Evolutionary conservation across 495 filamentous ascomycete species (phyloP).

Genomic region (Alectoria sarmentosa): DNA sequence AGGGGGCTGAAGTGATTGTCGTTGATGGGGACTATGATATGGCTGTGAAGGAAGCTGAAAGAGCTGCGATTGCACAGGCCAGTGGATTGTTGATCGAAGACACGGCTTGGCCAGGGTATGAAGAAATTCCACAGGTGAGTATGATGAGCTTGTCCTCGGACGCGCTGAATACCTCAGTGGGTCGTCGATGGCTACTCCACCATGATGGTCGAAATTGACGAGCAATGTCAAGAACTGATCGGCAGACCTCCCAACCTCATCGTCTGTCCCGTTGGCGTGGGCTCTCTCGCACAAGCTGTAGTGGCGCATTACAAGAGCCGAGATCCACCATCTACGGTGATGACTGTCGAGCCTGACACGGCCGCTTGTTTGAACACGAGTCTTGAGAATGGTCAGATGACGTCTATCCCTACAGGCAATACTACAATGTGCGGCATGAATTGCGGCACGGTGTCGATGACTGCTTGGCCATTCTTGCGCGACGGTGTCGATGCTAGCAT

Average conservation of each 20-base stretch:
- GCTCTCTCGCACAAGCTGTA: slow-evolving; percentile 57
- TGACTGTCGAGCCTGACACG: slow-evolving; percentile 57
- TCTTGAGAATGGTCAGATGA: slow-evolving; percentile 38
- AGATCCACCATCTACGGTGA: slow-evolving; percentile 30
- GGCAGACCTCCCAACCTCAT: slow-evolving; percentile 25
- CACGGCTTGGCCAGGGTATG: slow-evolving; percentile 53
- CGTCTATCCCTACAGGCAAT: slow-evolving; percentile 39
- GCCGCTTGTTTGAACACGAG: slow-evolving; percentile 52
- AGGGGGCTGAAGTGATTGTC: slow-evolving; percentile 49
- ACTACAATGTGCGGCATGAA: slow-evolving; percentile 66
- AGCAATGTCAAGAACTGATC: slow-evolving; percentile 35
- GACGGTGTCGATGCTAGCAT: slow-evolving; percentile 51
- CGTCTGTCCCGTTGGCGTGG: slow-evolving; percentile 57
- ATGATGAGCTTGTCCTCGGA: neutral
- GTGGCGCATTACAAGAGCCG: slow-evolving; percentile 46
- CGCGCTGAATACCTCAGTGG: slow-evolving; percentile 37
- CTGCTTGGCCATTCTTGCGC: slow-evolving; percentile 52
- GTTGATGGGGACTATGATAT: slow-evolving; percentile 54
- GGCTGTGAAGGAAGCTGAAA: slow-evolving; percentile 42
- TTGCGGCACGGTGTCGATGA: slow-evolving; percentile 57
- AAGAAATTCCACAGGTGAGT: slow-evolving; percentile 47
- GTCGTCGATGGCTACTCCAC: slow-evolving; percentile 68
- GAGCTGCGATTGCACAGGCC: slow-evolving; percentile 29
- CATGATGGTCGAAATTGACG: slow-evolving; percentile 56
- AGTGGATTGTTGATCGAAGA: slow-evolving; percentile 55